Evolutionary conservation across 495 filamentous ascomycete species (phyloP).

Genomic region (Clavariopsis aquatica): DNA sequence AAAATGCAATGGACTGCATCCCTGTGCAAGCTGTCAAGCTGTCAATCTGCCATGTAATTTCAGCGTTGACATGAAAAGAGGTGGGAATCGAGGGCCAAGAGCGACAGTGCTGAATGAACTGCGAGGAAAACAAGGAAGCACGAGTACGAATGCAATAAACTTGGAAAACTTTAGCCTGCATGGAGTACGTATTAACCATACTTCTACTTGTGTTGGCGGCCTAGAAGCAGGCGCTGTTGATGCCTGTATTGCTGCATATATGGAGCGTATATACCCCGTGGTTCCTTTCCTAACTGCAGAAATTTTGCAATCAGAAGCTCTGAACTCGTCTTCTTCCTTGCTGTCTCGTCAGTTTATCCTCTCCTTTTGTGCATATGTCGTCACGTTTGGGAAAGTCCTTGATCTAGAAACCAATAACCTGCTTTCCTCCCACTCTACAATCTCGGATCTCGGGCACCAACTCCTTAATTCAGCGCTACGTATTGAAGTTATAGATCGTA

Average conservation of each 20-base stretch:
- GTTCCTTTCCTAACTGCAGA: slow-evolving; percentile 23
- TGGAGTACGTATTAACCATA: neutral
- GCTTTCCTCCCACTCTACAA: neutral
- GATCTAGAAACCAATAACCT: neutral
- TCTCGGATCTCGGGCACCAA: neutral
- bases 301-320: slow-evolving; percentile 4
- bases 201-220: neutral
- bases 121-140: neutral
- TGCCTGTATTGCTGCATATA: slow-evolving; percentile 8
- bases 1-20: slow-evolving; percentile 24
- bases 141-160: neutral
- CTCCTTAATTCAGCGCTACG: slow-evolving; percentile 8
- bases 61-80: neutral
- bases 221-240: slow-evolving; percentile 2
- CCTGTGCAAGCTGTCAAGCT: slow-evolving; percentile 11
- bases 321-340: neutral
- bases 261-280: slow-evolving; percentile 7
- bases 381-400: slow-evolving; percentile 16
- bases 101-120: slow-evolving; percentile 22
- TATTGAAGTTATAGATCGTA: neutral
- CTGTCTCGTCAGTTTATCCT: slow-evolving; percentile 12
- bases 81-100: slow-evolving; percentile 16
- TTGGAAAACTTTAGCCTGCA: neutral
- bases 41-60: slow-evolving; percentile 15
- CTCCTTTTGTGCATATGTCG: slow-evolving; percentile 25